phyloP scores from a whole-genome alignment of 495 filamentous ascomycete genomes.

The Cenococcum geophilum region DNA sequence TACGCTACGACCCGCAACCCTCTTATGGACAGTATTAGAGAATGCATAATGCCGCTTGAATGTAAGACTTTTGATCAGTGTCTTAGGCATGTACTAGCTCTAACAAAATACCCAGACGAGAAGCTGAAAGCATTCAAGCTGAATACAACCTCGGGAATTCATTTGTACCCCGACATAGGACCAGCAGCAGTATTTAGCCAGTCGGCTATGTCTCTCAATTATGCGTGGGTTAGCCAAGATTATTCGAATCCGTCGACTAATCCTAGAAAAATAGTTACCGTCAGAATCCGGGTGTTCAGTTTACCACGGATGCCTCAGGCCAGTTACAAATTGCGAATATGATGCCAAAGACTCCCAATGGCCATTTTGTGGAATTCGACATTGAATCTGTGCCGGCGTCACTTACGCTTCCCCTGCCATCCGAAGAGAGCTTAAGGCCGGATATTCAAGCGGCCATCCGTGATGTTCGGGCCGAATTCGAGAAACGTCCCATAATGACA shows the following conservation, averaged over 20 bases:
- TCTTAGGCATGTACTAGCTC: background rate
- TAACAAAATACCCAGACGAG: background rate
- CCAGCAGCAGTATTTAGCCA: slow-evolving; percentile 72
- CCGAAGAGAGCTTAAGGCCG: slow-evolving; percentile 43
- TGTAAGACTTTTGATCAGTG: slow-evolving; percentile 41
- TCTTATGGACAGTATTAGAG: slow-evolving; percentile 60
- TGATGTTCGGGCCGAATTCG: slow-evolving; percentile 54
- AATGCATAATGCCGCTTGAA: slow-evolving; percentile 58
- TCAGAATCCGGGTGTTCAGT: background rate
- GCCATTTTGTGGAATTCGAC: slow-evolving; percentile 59
- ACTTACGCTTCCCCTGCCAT: slow-evolving; percentile 47
- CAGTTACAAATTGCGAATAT: background rate
- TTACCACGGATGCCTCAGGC: background rate
- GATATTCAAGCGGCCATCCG: slow-evolving; percentile 54
- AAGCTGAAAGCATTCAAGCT: background rate
- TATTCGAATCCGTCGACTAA: background rate
- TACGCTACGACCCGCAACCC: slow-evolving; percentile 55
- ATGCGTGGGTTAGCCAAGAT: slow-evolving; percentile 31
- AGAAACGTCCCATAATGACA: slow-evolving; percentile 77
- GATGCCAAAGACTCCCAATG: background rate
- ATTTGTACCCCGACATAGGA: slow-evolving; percentile 58
- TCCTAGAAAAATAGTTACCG: background rate
- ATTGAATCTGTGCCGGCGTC: slow-evolving; percentile 45
- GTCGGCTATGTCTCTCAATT: slow-evolving; percentile 62
- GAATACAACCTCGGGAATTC: slow-evolving; percentile 44